These are phyloP conservation scores for Acanthamoeba pearcei DNA, from an alignment of 208 protist species.

Conservation along the genomic window DNA sequence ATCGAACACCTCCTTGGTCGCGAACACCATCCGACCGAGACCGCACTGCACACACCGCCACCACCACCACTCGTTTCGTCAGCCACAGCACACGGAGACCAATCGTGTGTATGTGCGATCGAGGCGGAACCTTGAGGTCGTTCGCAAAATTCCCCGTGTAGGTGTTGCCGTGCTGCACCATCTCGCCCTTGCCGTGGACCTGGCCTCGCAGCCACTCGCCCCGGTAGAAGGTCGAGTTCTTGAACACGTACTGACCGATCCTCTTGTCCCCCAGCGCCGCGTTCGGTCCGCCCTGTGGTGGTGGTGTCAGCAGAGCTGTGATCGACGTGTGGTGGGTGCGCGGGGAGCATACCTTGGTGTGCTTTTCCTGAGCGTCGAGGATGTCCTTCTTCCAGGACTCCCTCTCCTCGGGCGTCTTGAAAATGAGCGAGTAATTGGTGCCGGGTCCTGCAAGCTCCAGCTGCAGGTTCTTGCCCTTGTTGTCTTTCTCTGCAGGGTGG, in stretches of 20 bases:
- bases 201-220: slow-evolving; percentile 42
- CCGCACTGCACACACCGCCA: neutral
- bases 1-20: slow-evolving; percentile 39
- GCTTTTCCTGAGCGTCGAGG: slow-evolving; percentile 40
- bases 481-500: neutral
- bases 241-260: slow-evolving; percentile 31
- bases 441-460: slow-evolving; percentile 27
- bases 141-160: slow-evolving; percentile 41
- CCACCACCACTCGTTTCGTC: neutral
- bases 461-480: slow-evolving; percentile 58
- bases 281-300: neutral
- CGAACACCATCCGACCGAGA: slow-evolving; percentile 35
- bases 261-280: slow-evolving; percentile 38
- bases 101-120: no score
- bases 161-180: neutral
- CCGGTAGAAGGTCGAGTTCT: slow-evolving; percentile 44
- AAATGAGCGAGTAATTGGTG: slow-evolving; percentile 29
- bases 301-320: neutral
- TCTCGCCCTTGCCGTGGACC: slow-evolving; percentile 49
- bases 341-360: neutral
- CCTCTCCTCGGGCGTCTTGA: slow-evolving; percentile 55
- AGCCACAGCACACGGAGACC: neutral
- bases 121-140: slow-evolving; percentile 3
- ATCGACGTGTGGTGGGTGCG: neutral
- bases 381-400: slow-evolving; percentile 49